These are phyloP conservation scores for Cyberlindnera maritima DNA, from an alignment of 805 yeast species.

Conservation along the genomic window DNA sequence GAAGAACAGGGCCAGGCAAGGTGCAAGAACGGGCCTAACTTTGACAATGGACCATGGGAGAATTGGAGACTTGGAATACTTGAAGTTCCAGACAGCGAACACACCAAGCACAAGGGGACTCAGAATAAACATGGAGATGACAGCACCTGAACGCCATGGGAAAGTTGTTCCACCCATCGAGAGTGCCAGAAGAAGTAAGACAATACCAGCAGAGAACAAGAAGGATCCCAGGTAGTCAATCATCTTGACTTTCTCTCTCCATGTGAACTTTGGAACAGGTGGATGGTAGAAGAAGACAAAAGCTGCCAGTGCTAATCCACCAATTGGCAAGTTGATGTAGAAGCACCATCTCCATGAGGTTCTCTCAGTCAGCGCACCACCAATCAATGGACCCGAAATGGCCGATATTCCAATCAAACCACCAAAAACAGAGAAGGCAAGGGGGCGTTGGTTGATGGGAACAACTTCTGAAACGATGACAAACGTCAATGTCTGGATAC, in stretches of 20 bases:
- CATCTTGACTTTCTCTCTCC: slow-evolving; percentile 35
- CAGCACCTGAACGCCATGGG: slow-evolving; percentile 55
- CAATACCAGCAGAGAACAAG: slow-evolving; percentile 40
- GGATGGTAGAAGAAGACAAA: slow-evolving; percentile 42
- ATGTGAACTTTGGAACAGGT: slow-evolving; percentile 38
- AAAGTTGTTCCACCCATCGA: slow-evolving; percentile 51
- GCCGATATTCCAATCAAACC: slow-evolving; percentile 44
- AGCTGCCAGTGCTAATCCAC: slow-evolving; percentile 43
- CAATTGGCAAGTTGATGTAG: slow-evolving; percentile 56
- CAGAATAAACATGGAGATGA: slow-evolving; percentile 37
- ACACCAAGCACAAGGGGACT: background rate
- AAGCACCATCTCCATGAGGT: slow-evolving; percentile 77
- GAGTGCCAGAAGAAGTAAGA: slow-evolving; percentile 45
- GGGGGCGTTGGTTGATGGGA: slow-evolving; percentile 29
- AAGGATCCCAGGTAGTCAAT: slow-evolving; percentile 50
- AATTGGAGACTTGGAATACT: slow-evolving; percentile 1
- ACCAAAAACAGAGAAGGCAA: slow-evolving; percentile 21
- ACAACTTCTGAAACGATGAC: slow-evolving; percentile 54
- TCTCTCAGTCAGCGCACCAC: slow-evolving; percentile 60
- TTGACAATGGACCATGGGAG: slow-evolving; percentile 24
- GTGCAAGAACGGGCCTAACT: background rate
- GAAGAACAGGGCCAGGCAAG: slow-evolving; percentile 1
- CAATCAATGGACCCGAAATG: slow-evolving; percentile 61
- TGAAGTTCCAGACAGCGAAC: slow-evolving; percentile 5
- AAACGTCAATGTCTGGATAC: slow-evolving; percentile 53